Percentiles rank a stretch among this genome's conserved stretches.
Conservation (phyloP, 371 early-diverging fungal genomes). For the Apophysomyces trapeziformis region DNA sequence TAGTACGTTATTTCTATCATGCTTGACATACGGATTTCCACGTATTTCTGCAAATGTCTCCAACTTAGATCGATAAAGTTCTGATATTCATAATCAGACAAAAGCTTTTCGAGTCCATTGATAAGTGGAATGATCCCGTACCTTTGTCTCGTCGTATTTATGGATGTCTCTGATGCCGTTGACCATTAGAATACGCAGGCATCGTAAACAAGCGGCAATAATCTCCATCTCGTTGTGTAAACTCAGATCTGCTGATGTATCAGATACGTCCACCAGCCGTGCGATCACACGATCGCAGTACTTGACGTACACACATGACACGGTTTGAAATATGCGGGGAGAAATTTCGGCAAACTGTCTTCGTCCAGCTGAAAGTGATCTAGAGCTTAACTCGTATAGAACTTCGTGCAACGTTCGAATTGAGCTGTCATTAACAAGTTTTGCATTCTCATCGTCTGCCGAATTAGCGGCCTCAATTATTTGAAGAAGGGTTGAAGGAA, state of each 20-base stretch:
- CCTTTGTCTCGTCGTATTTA: slow-evolving; percentile 62
- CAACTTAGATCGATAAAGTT: slow-evolving; percentile 54
- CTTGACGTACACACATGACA: slow-evolving; percentile 60
- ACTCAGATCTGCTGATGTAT: not conserved
- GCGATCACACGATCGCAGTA: slow-evolving; percentile 50
- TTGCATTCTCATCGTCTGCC: slow-evolving; percentile 34
- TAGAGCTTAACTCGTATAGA: slow-evolving; percentile 79
- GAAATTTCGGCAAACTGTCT: slow-evolving; percentile 69
- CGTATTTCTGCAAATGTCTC: slow-evolving; percentile 64
- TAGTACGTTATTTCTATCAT: too few relatives aligned
- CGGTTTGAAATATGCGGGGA: slow-evolving; percentile 64
- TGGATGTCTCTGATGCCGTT: slow-evolving; percentile 77
- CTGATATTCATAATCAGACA: slow-evolving; percentile 19
- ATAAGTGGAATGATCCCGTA: slow-evolving; percentile 10
- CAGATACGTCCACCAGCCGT: slow-evolving; percentile 9
- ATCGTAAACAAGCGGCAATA: slow-evolving; percentile 67
- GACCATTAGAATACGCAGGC: slow-evolving; percentile 71
- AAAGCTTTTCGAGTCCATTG: not conserved
- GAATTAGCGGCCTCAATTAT: slow-evolving; percentile 61
- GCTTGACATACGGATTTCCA: slow-evolving; percentile 52
- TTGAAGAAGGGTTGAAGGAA: slow-evolving; percentile 63
- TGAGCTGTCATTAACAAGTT: slow-evolving; percentile 67
- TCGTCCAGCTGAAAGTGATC: slow-evolving; percentile 72
- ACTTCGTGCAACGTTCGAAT: slow-evolving; percentile 81
- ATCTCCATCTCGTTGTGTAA: slow-evolving; percentile 46